These are phyloP conservation scores for Rhodamnia argentea DNA, from an alignment of 345 rosid species.

Conservation along the genomic window DNA sequence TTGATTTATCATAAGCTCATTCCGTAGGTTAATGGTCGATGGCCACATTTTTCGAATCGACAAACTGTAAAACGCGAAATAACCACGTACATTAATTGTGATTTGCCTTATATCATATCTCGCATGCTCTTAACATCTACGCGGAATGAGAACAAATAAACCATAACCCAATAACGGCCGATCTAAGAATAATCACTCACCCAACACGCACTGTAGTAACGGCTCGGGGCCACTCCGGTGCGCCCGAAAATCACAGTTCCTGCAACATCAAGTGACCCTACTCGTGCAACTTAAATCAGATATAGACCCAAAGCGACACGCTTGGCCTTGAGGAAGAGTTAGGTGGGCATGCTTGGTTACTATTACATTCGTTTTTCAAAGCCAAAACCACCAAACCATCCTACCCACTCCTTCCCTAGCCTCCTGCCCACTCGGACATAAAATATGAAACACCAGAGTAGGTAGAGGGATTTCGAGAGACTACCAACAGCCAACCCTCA, in stretches of 20 bases:
- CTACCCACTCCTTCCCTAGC: too few species aligned
- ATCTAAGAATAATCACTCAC: neutral
- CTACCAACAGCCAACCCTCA: neutral
- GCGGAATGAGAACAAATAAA: neutral
- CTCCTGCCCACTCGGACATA: too few species aligned
- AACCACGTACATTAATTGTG: neutral
- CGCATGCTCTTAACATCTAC: neutral
- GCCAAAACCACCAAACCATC: too few species aligned
- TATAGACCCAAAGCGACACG: neutral
- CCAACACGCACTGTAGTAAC: neutral
- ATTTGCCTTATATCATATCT: neutral
- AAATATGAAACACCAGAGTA: neutral
- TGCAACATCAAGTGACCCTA: neutral
- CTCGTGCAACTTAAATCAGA: neutral
- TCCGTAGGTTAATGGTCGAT: neutral
- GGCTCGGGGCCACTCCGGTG: neutral
- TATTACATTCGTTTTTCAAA: too few species aligned
- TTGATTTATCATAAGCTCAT: neutral
- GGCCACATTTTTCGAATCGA: neutral
- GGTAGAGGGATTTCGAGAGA: neutral
- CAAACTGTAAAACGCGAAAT: neutral
- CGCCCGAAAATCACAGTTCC: neutral
- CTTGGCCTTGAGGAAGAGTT: too few species aligned
- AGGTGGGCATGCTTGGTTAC: too few species aligned
- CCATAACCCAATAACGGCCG: neutral